Evolutionary conservation across 2,329 filamentous ascomycete genomes (phyloP), one percentile per base, ranked within the genome.

Genomic region (Neofusicoccum parvum): DNA sequence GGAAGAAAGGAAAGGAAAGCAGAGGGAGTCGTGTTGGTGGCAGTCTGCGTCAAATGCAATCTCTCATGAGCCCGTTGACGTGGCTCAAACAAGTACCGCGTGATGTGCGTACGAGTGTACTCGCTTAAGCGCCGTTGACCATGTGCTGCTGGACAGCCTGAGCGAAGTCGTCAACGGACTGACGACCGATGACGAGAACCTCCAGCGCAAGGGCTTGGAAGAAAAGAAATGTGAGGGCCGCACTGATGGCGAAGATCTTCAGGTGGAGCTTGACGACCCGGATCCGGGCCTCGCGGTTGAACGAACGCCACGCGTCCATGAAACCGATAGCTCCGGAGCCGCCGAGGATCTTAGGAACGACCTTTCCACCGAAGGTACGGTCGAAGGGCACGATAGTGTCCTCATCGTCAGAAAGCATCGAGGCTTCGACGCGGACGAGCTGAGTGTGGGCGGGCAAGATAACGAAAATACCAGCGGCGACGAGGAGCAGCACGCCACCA

Each of bases 311-410:
- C 1, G 92, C 93, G 71, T 94, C 90, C 58, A 86, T 76, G 72
- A 94, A 85, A 46, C 90, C 86, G 68, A 92, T 84, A 70, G 87
- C 88, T 69, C 92, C 91, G 68, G 84, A 86, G 64, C 90, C 92
- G 66, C 87, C 89, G n/a, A 92, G 82, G 58, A 92, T 84, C 67
- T 87, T 86, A n/a, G 91, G 88, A 69, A 90, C 87, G 34, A 94
- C 87, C 74, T 88, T 90, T 71, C 92, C 92, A 68, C 86, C 87
- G 73, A 96, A 96, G 36, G 89, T 90, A 69, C 93, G 91, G 82
- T 98, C 94, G 72, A 98, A 97, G 37, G 92, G 90, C 41, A 98
- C 89, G 69, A 97, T 91, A 32, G 92, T 88, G 79, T 96, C 90
- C 70, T 93, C 86, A 17, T 92, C 88, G 66, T 92, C 89, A 0